phyloP scores from a whole-genome alignment of 768 basidiomycete genomes.

The Calocybe indica region DNA sequence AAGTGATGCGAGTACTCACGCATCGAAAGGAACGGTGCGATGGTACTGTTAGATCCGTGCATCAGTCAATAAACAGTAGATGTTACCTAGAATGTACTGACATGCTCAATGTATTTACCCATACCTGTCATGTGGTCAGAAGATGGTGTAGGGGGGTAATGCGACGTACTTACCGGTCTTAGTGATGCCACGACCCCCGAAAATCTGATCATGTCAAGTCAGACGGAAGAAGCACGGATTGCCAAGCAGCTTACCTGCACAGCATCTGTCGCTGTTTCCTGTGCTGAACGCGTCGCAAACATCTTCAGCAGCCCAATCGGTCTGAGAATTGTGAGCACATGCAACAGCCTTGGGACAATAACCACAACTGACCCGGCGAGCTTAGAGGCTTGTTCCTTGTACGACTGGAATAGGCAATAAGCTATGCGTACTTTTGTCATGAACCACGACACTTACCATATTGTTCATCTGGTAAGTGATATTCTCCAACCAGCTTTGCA shows the following conservation, averaged over 20 bases:
- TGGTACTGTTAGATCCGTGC: constrained; percentile 42
- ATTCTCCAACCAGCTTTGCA: constrained; percentile 79
- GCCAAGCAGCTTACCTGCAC: constrained; percentile 43
- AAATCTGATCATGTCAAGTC: constrained; percentile 39
- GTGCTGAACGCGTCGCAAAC: constrained; percentile 54
- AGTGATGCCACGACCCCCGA: constrained; percentile 86
- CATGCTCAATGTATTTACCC: constrained; percentile 69
- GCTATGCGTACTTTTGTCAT: neutral
- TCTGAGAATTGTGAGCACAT: constrained; percentile 20
- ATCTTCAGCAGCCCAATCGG: constrained; percentile 71
- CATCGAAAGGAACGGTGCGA: constrained; percentile 61
- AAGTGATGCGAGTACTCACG: constrained; percentile 27
- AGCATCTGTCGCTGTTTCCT: constrained; percentile 63
- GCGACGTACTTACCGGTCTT: constrained; percentile 51
- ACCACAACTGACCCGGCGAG: constrained; percentile 56
- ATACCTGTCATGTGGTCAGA: constrained; percentile 28
- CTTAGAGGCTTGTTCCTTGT: constrained; percentile 69
- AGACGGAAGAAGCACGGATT: neutral
- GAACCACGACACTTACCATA: constrained; percentile 39
- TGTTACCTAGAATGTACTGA: constrained; percentile 15
- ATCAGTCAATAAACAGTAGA: constrained; percentile 4
- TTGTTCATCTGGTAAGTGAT: constrained; percentile 84
- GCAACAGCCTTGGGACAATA: neutral
- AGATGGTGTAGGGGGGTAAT: neutral
- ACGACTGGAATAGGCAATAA: constrained; percentile 29